Conservation (phyloP, 768 basidiomycete species). For the Leucosporidium creatinivorum region DNA sequence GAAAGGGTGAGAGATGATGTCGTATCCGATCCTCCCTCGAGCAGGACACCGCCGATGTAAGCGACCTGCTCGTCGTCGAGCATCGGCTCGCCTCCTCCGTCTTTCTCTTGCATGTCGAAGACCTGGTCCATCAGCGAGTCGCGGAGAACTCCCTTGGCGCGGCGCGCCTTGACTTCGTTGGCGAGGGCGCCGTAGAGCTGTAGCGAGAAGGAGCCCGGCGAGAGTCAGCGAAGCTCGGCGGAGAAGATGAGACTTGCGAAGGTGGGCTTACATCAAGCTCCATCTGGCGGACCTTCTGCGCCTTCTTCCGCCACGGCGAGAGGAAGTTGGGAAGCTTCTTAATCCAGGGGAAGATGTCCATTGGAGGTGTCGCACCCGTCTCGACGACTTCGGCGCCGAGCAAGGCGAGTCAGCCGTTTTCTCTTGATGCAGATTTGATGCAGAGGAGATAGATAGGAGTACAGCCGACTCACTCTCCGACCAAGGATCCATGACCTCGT, state of each 20-base stretch:
- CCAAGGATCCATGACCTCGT: slow-evolving; percentile 16
- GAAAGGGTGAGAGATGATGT: slow-evolving; percentile 4
- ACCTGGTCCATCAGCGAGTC: slow-evolving; percentile 15
- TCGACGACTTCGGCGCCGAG: slow-evolving; percentile 5
- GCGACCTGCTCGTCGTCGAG: slow-evolving; percentile 22
- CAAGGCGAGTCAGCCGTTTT: too few species aligned
- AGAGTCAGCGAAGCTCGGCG: neutral
- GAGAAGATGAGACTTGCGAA: neutral
- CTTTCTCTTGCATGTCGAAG: neutral
- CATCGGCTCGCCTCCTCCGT: neutral
- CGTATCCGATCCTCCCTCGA: slow-evolving; percentile 26
- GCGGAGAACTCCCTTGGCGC: slow-evolving; percentile 4
- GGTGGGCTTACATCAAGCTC: slow-evolving; percentile 17
- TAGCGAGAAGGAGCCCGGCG: neutral
- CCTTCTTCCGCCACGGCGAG: slow-evolving; percentile 19
- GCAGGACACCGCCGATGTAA: slow-evolving; percentile 26
- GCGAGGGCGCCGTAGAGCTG: slow-evolving; percentile 14
- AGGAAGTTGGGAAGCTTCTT: slow-evolving; percentile 26
- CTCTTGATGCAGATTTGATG: too few species aligned
- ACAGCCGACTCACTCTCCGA: neutral
- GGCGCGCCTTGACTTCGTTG: slow-evolving; percentile 10
- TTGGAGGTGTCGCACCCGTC: slow-evolving; percentile 10
- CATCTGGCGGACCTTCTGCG: slow-evolving; percentile 14
- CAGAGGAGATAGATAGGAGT: too few species aligned
- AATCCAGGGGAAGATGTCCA: slow-evolving; percentile 25